These are phyloP conservation scores for Centrapalus pauciflorus DNA, from an alignment of 129 eudicot species.

Conservation along the genomic window DNA sequence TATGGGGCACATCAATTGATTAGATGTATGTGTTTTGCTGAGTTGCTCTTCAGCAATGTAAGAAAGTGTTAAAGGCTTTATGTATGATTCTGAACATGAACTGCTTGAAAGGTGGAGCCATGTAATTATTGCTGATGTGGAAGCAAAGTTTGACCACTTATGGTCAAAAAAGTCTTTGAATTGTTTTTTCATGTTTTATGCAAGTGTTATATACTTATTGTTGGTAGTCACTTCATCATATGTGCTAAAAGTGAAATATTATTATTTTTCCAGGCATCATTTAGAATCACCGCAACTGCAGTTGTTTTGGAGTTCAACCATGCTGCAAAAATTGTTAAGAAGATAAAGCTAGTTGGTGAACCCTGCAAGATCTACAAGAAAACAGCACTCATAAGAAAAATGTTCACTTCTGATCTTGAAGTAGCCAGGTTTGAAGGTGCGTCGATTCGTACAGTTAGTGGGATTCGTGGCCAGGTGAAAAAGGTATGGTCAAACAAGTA, in stretches of 20 bases:
- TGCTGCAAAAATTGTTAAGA: constrained; percentile 75
- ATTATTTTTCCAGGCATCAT: constrained; percentile 62
- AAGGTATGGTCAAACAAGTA: constrained; percentile 48
- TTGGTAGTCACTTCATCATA: not conserved
- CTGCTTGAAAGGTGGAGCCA: not conserved
- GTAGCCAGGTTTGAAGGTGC: constrained; percentile 96
- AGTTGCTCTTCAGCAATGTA: no score
- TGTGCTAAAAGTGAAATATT: not conserved
- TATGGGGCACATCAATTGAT: no score
- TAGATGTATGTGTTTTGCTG: no score
- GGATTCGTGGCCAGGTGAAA: constrained; percentile 95
- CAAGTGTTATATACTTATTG: not conserved
- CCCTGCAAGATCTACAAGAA: constrained; percentile 94
- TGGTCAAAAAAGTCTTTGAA: not conserved
- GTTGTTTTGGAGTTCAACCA: constrained; percentile 85
- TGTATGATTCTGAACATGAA: not conserved
- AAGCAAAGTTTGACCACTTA: not conserved
- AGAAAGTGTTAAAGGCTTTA: no score
- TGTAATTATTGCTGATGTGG: not conserved
- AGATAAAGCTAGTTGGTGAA: constrained; percentile 78
- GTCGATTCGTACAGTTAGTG: constrained; percentile 82
- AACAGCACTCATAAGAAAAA: constrained; percentile 85
- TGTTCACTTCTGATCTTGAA: constrained; percentile 99
- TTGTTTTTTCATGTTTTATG: not conserved
- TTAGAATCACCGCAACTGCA: constrained; percentile 93